phyloP scores from a whole-genome alignment of 208 protist species.

The Acanthamoeba lenticulata region DNA sequence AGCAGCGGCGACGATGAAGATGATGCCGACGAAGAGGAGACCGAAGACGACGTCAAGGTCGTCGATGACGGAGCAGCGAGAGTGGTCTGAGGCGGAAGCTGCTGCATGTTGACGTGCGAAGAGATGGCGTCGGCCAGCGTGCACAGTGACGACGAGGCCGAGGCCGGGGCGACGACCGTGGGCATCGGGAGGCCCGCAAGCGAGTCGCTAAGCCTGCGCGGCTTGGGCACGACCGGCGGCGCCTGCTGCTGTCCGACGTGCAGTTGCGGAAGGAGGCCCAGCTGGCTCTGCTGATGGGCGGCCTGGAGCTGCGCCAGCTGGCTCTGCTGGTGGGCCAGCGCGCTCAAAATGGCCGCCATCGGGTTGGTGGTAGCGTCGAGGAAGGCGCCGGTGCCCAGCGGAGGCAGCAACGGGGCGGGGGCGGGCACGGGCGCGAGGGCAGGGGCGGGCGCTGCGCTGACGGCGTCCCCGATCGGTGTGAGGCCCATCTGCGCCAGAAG shows the following conservation, averaged over 20 bases:
- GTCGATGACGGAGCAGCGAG: neutral
- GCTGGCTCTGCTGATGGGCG: neutral
- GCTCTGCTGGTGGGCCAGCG: slow-evolving; percentile 7
- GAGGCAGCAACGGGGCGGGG: neutral
- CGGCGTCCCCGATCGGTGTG: neutral
- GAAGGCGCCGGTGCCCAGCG: neutral
- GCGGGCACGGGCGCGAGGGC: neutral
- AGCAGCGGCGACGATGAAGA: too few species aligned
- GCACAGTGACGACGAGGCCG: neutral
- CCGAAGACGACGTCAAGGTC: neutral
- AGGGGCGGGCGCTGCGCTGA: neutral
- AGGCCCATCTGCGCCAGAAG: neutral
- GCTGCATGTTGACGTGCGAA: neutral
- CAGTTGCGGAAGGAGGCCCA: neutral
- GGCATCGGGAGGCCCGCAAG: neutral
- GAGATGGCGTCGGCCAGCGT: neutral
- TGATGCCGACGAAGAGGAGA: too few species aligned
- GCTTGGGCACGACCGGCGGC: neutral
- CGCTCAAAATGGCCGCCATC: neutral
- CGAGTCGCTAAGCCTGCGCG: neutral
- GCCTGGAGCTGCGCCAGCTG: slow-evolving; percentile 6
- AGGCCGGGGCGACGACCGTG: neutral
- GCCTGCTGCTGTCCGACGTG: neutral
- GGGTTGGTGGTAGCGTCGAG: neutral
- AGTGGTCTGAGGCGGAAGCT: neutral